These are phyloP conservation scores for Boletus semigastroideus DNA, from an alignment of 1,284 basidiomycete genomes.

Conservation along the genomic window DNA sequence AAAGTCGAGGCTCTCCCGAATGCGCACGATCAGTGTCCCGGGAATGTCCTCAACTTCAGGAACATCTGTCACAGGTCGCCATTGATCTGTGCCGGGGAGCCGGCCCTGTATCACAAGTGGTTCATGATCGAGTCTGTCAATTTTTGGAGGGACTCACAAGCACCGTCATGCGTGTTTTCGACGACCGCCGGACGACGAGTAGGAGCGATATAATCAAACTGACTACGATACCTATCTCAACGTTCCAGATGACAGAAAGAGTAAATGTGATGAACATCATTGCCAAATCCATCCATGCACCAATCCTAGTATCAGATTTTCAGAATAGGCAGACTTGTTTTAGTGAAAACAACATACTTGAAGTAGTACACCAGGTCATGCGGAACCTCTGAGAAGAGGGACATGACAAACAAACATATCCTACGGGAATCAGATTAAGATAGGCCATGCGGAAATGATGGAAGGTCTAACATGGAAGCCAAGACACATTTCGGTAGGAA, in stretches of 20 bases:
- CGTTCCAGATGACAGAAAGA: constrained; percentile 76
- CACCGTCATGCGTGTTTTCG: constrained; percentile 72
- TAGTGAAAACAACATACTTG: constrained; percentile 49
- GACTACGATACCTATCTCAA: constrained; percentile 84
- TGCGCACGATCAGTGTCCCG: constrained; percentile 68
- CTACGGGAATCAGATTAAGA: constrained; percentile 37
- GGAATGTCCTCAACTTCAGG: constrained; percentile 65
- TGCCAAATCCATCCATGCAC: constrained; percentile 83
- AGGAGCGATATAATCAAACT: constrained; percentile 84
- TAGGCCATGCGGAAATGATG: not conserved
- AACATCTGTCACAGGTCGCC: constrained; percentile 67
- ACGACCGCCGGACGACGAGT: constrained; percentile 85
- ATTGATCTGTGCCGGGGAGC: constrained; percentile 62
- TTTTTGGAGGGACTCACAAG: constrained; percentile 39
- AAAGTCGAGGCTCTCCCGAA: constrained; percentile 72
- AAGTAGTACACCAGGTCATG: constrained; percentile 84
- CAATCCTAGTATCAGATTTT: constrained; percentile 52
- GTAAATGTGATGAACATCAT: constrained; percentile 86
- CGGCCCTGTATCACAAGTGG: constrained; percentile 44
- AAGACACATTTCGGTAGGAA: constrained; percentile 82
- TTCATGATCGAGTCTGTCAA: not conserved
- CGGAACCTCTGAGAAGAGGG: constrained; percentile 82
- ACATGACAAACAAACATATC: constrained; percentile 81
- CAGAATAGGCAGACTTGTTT: not conserved
- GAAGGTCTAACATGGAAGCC: constrained; percentile 63